Evolutionary conservation across 1,284 basidiomycete species (phyloP).

Genomic region (Moniliophthora roreri): DNA sequence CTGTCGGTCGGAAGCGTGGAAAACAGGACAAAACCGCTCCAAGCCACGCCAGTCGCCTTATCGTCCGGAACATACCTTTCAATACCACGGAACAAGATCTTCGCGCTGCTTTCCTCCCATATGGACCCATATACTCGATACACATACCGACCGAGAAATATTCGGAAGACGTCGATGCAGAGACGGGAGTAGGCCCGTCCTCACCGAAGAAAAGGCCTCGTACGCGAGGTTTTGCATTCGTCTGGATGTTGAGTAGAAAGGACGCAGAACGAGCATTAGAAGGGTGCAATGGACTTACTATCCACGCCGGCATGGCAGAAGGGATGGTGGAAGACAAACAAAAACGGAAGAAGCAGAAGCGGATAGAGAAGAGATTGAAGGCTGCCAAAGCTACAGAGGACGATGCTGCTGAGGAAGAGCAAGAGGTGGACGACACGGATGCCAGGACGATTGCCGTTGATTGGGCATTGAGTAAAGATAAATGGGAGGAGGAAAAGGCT

Average conservation of each 20-base stretch:
- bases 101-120: constrained; percentile 84
- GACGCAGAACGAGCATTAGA: constrained; percentile 87
- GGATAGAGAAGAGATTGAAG: constrained; percentile 57
- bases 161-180: constrained; percentile 28
- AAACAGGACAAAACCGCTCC: constrained; percentile 37
- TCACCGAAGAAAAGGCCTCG: constrained; percentile 31
- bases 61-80: constrained; percentile 90
- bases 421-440: constrained; percentile 35
- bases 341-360: constrained; percentile 68
- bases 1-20: constrained; percentile 27
- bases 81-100: constrained; percentile 85
- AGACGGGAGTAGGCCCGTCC: not conserved
- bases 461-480: constrained; percentile 94
- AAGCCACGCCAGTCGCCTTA: constrained; percentile 78
- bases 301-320: constrained; percentile 68
- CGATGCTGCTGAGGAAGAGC: constrained; percentile 32
- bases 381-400: constrained; percentile 33
- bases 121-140: constrained; percentile 87
- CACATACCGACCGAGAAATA: constrained; percentile 62
- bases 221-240: constrained; percentile 90
- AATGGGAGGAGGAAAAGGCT: constrained; percentile 82
- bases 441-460: constrained; percentile 89
- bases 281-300: constrained; percentile 78
- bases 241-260: constrained; percentile 89
- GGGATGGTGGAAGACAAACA: constrained; percentile 70